Percentiles rank a stretch among this genome's conserved stretches.
Evolutionary conservation across 306 rosid species (phyloP).

Genomic region (Senna tora): DNA sequence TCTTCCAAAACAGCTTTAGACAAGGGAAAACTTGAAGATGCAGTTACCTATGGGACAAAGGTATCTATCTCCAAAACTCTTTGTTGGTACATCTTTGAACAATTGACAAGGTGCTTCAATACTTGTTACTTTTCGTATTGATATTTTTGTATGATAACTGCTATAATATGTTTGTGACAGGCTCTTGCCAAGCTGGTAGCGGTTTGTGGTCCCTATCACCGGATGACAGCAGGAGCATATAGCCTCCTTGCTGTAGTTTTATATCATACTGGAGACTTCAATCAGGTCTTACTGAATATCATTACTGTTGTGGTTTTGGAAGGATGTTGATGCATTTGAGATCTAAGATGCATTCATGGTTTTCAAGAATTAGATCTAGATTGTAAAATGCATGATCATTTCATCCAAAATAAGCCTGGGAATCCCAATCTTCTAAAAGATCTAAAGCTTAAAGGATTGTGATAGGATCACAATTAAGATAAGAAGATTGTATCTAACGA

Average conservation of each 20-base stretch:
- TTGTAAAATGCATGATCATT: not conserved
- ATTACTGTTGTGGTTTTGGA: conserved; percentile 42
- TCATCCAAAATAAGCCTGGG: not conserved
- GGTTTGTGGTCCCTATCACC: conserved; percentile 98
- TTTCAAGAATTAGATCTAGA: not conserved
- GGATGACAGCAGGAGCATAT: conserved; percentile 98
- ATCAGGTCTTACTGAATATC: conserved; percentile 68
- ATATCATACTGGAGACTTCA: conserved; percentile 99
- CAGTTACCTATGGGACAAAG: conserved; percentile 93
- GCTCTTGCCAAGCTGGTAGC: conserved; percentile 97
- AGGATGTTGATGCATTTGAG: conserved; percentile 31
- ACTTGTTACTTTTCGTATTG: conserved; percentile 30
- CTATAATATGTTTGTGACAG: conserved; percentile 53
- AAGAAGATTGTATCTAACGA: not conserved
- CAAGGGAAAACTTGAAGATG: conserved; percentile 99
- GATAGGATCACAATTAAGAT: not conserved
- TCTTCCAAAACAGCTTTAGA: conserved; percentile 98
- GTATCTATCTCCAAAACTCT: conserved; percentile 46
- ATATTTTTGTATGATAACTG: conserved; percentile 25
- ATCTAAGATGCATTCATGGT: not conserved
- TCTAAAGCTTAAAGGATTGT: not conserved
- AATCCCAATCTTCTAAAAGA: conserved; percentile 6
- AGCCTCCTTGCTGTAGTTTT: conserved; percentile 98
- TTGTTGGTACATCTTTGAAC: conserved; percentile 26
- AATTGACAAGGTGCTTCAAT: conserved; percentile 20